A percentile compares a stretch with the other conserved stretches of the same genome.
Conservation (phyloP, 495 filamentous ascomycete genomes). For the Trichocladium uniseriatum region DNA sequence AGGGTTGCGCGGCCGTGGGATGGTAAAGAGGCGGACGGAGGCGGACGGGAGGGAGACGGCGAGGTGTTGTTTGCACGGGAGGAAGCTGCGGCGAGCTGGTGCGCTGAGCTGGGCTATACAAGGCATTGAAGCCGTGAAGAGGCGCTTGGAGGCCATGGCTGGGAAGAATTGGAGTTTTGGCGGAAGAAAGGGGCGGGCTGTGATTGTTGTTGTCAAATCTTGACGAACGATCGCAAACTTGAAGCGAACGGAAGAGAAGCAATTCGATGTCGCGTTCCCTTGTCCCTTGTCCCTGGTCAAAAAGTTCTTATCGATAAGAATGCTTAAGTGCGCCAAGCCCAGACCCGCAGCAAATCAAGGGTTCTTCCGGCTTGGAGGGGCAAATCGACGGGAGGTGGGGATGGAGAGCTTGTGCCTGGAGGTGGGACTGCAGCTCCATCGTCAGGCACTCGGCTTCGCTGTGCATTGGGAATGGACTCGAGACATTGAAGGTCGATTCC, state of each 20-base stretch:
- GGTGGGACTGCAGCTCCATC: no score
- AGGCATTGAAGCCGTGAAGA: constrained; percentile 2
- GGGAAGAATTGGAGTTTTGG: not conserved
- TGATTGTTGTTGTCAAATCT: not conserved
- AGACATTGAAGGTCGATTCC: not conserved
- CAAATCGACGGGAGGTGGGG: not conserved
- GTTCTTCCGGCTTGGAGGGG: not conserved
- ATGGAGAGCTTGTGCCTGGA: not conserved
- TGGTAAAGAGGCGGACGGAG: constrained; percentile 25
- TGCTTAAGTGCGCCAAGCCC: not conserved
- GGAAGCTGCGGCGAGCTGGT: not conserved
- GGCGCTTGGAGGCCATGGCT: constrained; percentile 15
- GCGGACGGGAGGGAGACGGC: not conserved
- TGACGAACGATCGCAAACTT: no score
- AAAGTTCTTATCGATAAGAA: constrained; percentile 9
- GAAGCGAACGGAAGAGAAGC: not conserved
- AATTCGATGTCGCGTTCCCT: not conserved
- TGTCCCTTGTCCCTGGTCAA: not conserved
- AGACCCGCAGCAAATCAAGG: not conserved
- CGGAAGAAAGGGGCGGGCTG: not conserved
- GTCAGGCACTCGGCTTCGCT: not conserved
- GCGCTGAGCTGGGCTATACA: constrained; percentile 3
- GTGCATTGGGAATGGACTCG: not conserved
- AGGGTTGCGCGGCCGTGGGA: constrained; percentile 27
- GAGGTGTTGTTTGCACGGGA: constrained; percentile 2